Conservation (phyloP, 805 yeast genomes). For the Cyberlindnera nakhonratchasimensis region DNA sequence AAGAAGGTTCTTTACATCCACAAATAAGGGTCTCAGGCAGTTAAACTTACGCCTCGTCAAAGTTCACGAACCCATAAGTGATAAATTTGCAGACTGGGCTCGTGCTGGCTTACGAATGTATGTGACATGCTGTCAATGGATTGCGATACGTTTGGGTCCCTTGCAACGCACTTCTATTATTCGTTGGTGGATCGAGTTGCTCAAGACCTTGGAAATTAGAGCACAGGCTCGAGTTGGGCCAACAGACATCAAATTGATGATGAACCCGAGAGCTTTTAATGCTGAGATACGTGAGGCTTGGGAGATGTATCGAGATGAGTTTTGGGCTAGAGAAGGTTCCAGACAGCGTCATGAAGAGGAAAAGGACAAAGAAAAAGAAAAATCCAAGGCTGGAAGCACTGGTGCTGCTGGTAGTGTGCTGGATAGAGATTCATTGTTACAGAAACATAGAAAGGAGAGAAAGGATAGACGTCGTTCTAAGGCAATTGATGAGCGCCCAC, state of each 20-base stretch:
- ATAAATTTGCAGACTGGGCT: constrained; percentile 33
- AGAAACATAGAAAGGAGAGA: constrained; percentile 39
- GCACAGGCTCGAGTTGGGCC: constrained; percentile 69
- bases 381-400: constrained; percentile 11
- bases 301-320: constrained; percentile 91
- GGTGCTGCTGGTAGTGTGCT: constrained; percentile 16
- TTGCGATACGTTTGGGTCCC: constrained; percentile 14
- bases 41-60: constrained; percentile 75
- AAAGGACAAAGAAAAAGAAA: constrained; percentile 9
- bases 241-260: constrained; percentile 72
- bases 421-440: constrained; percentile 31
- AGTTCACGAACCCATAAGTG: constrained; percentile 41
- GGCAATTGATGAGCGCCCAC: constrained; percentile 12
- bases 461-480: constrained; percentile 36
- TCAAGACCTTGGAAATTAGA: constrained; percentile 29
- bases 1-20: constrained; percentile 69
- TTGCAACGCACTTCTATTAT: constrained; percentile 7
- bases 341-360: constrained; percentile 42
- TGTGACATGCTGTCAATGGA: constrained; percentile 16
- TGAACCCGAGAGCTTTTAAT: constrained; percentile 77
- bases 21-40: constrained; percentile 87
- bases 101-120: constrained; percentile 29
- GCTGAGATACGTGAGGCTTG: constrained; percentile 87
- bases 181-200: constrained; percentile 11
- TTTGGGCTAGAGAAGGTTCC: constrained; percentile 83